Evolutionary conservation across 78 protist genomes (phyloP).

Genomic region (Paratrimastix pyriformis): DNA sequence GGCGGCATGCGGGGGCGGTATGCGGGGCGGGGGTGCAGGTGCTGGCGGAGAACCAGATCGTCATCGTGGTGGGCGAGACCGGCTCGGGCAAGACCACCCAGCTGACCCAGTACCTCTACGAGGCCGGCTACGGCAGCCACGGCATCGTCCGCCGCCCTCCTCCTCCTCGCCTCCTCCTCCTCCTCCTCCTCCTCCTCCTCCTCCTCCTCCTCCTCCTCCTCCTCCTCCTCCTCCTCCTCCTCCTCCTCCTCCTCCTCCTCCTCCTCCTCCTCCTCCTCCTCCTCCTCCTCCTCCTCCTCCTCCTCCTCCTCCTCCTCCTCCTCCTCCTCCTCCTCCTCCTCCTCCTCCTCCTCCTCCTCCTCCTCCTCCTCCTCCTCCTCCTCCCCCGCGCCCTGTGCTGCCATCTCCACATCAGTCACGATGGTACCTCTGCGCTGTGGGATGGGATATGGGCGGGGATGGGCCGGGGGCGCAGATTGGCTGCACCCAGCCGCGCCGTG

Average conservation of each 20-base stretch:
- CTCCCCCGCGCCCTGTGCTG: background rate
- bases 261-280: background rate
- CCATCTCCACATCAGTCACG: background rate
- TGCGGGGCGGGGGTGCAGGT: too few relatives aligned
- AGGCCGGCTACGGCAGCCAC: constrained; percentile 65
- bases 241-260: background rate
- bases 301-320: background rate
- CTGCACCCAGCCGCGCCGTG: constrained; percentile 95
- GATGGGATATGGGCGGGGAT: background rate
- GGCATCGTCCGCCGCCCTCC: too few relatives aligned
- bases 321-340: background rate
- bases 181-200: background rate
- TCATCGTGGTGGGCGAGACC: constrained; percentile 89
- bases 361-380: background rate
- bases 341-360: background rate
- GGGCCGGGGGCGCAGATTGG: constrained; percentile 46
- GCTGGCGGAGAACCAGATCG: constrained; percentile 59
- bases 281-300: background rate
- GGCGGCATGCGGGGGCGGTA: too few relatives aligned
- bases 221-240: background rate
- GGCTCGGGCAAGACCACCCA: constrained; percentile 98
- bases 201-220: background rate
- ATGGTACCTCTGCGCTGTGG: background rate
- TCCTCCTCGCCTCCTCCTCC: background rate
- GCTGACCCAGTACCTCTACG: constrained; percentile 81